phyloP scores from a whole-genome alignment of 2,329 filamentous ascomycete genomes.

The Diaporthe citrichinensis region DNA sequence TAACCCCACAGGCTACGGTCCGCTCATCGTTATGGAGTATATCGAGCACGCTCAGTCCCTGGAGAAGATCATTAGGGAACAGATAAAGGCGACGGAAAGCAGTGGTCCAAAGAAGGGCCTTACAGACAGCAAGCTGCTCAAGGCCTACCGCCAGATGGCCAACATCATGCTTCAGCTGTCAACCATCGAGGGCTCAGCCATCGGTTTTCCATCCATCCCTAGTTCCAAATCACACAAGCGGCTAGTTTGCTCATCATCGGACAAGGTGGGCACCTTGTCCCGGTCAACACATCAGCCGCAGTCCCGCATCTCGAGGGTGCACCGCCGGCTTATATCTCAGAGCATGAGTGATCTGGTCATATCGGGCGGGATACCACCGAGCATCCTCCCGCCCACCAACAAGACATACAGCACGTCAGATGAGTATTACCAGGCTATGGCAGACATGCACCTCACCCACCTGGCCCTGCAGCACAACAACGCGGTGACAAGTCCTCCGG shows the following conservation, averaged over 20 bases:
- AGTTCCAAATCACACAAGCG: not conserved
- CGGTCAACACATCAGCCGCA: not conserved
- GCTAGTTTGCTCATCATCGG: not conserved
- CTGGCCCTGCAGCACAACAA: slow-evolving; percentile 56
- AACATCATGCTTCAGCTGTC: slow-evolving; percentile 36
- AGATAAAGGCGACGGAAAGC: not conserved
- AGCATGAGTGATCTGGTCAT: slow-evolving; percentile 19
- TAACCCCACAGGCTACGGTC: slow-evolving; percentile 52
- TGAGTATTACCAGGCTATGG: slow-evolving; percentile 53
- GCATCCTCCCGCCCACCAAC: not conserved
- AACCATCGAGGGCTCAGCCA: slow-evolving; percentile 4
- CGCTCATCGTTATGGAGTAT: slow-evolving; percentile 57
- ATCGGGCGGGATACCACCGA: not conserved
- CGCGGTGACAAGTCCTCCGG: slow-evolving; percentile 49
- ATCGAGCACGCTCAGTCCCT: slow-evolving; percentile 46
- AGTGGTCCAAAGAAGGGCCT: not conserved
- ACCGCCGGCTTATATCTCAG: not conserved
- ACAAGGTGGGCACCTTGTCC: not conserved
- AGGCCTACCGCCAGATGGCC: slow-evolving; percentile 33
- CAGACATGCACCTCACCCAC: slow-evolving; percentile 55
- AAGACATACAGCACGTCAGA: slow-evolving; percentile 43
- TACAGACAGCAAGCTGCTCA: slow-evolving; percentile 2
- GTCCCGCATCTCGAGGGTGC: not conserved
- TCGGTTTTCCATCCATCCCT: slow-evolving; percentile 5
- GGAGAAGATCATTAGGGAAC: not conserved